These are phyloP conservation scores for Conringia planisiliqua DNA, from an alignment of 345 rosid species.

Conservation along the genomic window DNA sequence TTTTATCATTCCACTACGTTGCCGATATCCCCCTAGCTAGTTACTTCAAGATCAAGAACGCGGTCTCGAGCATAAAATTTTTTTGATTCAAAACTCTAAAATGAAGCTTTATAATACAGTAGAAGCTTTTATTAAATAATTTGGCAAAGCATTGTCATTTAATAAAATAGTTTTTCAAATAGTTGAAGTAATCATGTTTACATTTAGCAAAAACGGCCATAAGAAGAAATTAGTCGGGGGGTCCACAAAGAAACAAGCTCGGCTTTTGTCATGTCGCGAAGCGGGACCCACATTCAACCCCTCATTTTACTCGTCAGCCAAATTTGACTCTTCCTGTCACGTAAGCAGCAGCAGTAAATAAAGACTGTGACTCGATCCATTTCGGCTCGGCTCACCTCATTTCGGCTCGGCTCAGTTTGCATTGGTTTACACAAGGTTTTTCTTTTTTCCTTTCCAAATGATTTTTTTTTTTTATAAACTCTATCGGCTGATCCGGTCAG, in stretches of 20 bases:
- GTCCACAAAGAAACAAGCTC: conserved; percentile 1
- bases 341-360: neutral
- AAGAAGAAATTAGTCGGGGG: neutral
- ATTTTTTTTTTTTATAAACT: no score
- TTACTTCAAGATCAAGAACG: neutral
- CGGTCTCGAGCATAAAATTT: neutral
- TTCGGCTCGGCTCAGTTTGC: neutral
- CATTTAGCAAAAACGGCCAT: neutral
- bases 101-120: neutral
- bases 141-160: no score
- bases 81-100: neutral
- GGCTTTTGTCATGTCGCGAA: conserved; percentile 15
- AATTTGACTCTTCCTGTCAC: conserved; percentile 17
- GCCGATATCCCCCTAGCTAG: neutral
- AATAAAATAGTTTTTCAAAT: no score
- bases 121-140: no score
- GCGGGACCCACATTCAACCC: conserved; percentile 9
- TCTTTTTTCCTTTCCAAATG: no score
- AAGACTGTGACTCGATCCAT: neutral
- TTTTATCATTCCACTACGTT: neutral
- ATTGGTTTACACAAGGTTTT: no score
- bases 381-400: conserved; percentile 6
- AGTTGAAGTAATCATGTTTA: neutral
- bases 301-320: conserved; percentile 14
- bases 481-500: no score